phyloP scores from a whole-genome alignment of 2,329 filamentous ascomycete genomes.

The Calycina herbarum region DNA sequence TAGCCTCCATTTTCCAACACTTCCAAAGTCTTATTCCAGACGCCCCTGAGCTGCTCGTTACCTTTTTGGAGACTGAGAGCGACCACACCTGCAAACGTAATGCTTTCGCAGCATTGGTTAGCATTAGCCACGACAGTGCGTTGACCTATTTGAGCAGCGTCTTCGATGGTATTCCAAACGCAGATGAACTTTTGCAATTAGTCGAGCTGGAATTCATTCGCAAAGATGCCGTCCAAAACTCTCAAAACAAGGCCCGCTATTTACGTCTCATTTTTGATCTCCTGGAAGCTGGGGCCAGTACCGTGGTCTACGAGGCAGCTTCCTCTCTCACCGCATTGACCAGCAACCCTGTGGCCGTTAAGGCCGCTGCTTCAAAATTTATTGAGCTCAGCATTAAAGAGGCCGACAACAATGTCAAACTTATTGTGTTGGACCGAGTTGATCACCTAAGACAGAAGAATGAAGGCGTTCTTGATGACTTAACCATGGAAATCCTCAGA shows the following conservation, averaged over 20 bases:
- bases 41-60: slow-evolving; percentile 85
- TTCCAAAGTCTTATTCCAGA: slow-evolving; percentile 92
- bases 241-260: slow-evolving; percentile 94
- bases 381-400: slow-evolving; percentile 97
- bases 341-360: slow-evolving; percentile 95
- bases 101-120: slow-evolving; percentile 86
- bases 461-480: slow-evolving; percentile 86
- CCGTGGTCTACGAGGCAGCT: slow-evolving; percentile 95
- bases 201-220: slow-evolving; percentile 96
- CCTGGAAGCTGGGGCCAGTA: slow-evolving; percentile 87
- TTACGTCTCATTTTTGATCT: slow-evolving; percentile 94
- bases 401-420: slow-evolving; percentile 98
- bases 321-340: slow-evolving; percentile 92
- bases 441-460: slow-evolving; percentile 85
- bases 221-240: slow-evolving; percentile 93
- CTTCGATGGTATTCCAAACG: slow-evolving; percentile 91
- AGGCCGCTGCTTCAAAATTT: slow-evolving; percentile 92
- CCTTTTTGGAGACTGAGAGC: slow-evolving; percentile 86
- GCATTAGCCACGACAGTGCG: slow-evolving; percentile 91
- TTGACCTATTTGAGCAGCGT: slow-evolving; percentile 83
- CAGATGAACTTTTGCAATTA: slow-evolving; percentile 89
- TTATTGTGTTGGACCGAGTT: slow-evolving; percentile 94
- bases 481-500: slow-evolving; percentile 95
- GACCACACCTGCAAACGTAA: slow-evolving; percentile 98
- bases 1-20: slow-evolving; percentile 89